Percentiles rank a stretch among this genome's conserved stretches.
phyloP scores from a whole-genome alignment of 1,139 yeast genomes.

The Saccharomycopsis hybrid region DNA sequence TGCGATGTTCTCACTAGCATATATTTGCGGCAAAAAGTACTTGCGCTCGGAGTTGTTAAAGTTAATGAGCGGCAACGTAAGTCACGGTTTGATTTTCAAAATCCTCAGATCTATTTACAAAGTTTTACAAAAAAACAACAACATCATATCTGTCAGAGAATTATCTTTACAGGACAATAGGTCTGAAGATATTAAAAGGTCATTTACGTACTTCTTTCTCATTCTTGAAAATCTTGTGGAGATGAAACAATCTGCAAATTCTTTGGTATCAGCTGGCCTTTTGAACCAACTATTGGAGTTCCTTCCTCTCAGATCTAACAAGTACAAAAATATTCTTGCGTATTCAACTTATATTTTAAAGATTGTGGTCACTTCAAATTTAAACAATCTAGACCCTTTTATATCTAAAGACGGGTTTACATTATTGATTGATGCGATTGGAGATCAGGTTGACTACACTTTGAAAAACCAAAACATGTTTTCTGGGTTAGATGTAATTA shows the following conservation, averaged over 20 bases:
- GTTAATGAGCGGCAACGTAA: slow-evolving; percentile 84
- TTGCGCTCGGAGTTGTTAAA: slow-evolving; percentile 76
- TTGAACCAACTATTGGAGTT: slow-evolving; percentile 61
- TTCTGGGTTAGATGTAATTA: slow-evolving; percentile 4
- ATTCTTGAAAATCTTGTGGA: slow-evolving; percentile 53
- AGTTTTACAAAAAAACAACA: slow-evolving; percentile 30
- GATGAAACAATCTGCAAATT: slow-evolving; percentile 42
- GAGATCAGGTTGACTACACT: slow-evolving; percentile 64
- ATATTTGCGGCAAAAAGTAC: slow-evolving; percentile 59
- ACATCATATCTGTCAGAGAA: slow-evolving; percentile 9
- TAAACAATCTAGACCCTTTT: slow-evolving; percentile 50
- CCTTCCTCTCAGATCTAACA: slow-evolving; percentile 42
- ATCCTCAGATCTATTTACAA: slow-evolving; percentile 56
- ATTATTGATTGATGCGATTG: slow-evolving; percentile 51
- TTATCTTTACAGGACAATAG: slow-evolving; percentile 28
- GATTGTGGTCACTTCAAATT: slow-evolving; percentile 40
- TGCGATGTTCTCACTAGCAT: slow-evolving; percentile 64
- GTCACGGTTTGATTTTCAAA: slow-evolving; percentile 78
- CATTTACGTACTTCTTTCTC: slow-evolving; percentile 48
- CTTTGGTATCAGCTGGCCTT: slow-evolving; percentile 64
- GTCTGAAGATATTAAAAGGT: slow-evolving; percentile 37
- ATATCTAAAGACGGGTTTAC: slow-evolving; percentile 62
- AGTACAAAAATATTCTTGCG: slow-evolving; percentile 51
- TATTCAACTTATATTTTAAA: slow-evolving; percentile 62
- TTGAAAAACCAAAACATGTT: slow-evolving; percentile 41